Evolutionary conservation across 2,329 filamentous ascomycete genomes (phyloP).

Genomic region (Fusarium camptoceras): DNA sequence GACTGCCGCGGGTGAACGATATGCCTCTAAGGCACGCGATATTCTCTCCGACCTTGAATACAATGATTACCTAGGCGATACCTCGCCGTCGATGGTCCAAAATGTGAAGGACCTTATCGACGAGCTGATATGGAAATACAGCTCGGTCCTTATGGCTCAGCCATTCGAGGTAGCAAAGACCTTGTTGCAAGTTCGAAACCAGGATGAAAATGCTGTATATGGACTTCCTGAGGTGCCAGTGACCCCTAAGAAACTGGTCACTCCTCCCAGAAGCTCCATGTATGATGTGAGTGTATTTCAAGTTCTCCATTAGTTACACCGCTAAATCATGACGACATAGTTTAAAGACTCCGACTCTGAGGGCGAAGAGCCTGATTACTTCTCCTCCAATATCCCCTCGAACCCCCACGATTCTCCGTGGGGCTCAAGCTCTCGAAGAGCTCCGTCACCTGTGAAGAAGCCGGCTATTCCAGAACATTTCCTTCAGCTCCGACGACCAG

Average conservation of each 20-base stretch:
- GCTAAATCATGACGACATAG: slow-evolving; percentile 45
- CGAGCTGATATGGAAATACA: slow-evolving; percentile 91
- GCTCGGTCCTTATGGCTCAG: slow-evolving; percentile 87
- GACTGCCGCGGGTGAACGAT: slow-evolving; percentile 50
- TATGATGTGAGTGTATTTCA: slow-evolving; percentile 49
- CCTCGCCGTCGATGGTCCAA: slow-evolving; percentile 79
- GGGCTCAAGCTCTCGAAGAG: slow-evolving; percentile 49
- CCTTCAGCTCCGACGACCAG: slow-evolving; percentile 77
- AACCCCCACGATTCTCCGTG: slow-evolving; percentile 63
- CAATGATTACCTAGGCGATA: slow-evolving; percentile 83
- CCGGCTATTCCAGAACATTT: slow-evolving; percentile 63
- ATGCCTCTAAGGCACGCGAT: slow-evolving; percentile 75
- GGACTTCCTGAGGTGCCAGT: slow-evolving; percentile 43
- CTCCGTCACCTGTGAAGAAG: slow-evolving; percentile 51
- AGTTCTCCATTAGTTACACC: slow-evolving; percentile 19
- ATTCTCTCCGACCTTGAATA: slow-evolving; percentile 93
- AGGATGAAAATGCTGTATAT: slow-evolving; percentile 60
- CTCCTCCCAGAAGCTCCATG: slow-evolving; percentile 51
- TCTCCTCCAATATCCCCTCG: slow-evolving; percentile 73
- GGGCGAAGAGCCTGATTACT: slow-evolving; percentile 84
- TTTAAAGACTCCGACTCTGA: slow-evolving; percentile 73
- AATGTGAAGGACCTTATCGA: slow-evolving; percentile 83
- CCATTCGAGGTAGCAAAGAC: slow-evolving; percentile 98
- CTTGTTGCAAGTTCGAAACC: slow-evolving; percentile 80
- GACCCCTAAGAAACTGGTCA: slow-evolving; percentile 45